Base-by-base conservation (phyloP, 1,284 basidiomycete genomes). In the Fistulinella cinereoalba region DNA sequence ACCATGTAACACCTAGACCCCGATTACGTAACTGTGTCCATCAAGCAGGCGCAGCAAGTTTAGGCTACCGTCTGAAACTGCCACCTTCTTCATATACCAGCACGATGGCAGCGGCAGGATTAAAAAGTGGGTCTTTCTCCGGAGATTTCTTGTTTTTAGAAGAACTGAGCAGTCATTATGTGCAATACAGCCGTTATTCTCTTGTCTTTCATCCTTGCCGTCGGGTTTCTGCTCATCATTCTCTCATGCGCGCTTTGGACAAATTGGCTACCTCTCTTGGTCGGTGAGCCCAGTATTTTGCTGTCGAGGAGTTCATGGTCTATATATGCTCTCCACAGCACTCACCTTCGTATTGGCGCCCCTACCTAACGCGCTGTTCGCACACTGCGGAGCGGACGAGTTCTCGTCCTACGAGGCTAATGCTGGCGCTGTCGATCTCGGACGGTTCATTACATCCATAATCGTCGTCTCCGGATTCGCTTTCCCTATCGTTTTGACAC, bases 211-310 rank as follows among this genome's bases (percentile, higher is more conserved):
- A 91, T 97, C 48, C 84, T 99, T 34, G 97, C 97, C 12, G 80
- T 97, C 24, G 97, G 97, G 22, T 99, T 99, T 73, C 74, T 99
- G 47, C 83, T 99, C 62, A 92, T 99, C 65, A 99, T 99, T 68
- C 85, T 99, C 24, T 95, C 92, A 1, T 99, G 97, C 66, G 96
- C 97, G 21, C 74, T 99, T 31, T 99, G 89, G 87, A 72, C 82
- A 28, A 99, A 99, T 70, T 99, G 97, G 97, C 76, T 99, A 13
- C 97, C 97, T 37, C 75, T 99, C 41, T 80, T 99, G 55, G 96
- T 98, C 56, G 96, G 96, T 97, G 60, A 65, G 92, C 80, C n/a
- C 12, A 16, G 7, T 3, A 22, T 21, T 18, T 39, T 37, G 23
- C 47, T 24, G 19, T 32, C 33, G 18, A 22, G 28, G 36, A n/a